Evolutionary conservation across 108 stramenopile species (phyloP), one percentile per base, ranked within the genome.

Genomic region (Fistulifera solaris): DNA sequence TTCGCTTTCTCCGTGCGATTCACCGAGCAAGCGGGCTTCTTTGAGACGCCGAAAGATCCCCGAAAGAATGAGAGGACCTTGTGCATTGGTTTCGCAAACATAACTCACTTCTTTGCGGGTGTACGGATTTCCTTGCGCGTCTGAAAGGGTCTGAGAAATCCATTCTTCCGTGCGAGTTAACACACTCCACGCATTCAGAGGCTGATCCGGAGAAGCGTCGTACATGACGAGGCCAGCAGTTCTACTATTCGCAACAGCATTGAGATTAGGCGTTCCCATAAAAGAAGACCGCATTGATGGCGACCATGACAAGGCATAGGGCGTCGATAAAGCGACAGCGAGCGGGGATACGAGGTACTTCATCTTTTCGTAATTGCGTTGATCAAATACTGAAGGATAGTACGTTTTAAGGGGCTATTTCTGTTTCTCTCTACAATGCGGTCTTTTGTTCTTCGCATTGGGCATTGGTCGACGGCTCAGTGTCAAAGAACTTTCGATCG

Each of bases 31-130:
- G 53, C 83, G 67, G 24, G 77, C 81, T 69, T 89, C 87, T 52
- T 73, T 78, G 15, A 89, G 64, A 6, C 81, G 65, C 17, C 81
- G 74, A 62, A 83, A 89, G 49, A 84, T 66, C 22, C 76, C 71
- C 19, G 83, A 81, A 23, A 81, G 68, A 27, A 83, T 66, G 52
- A 58, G 61, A 7, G 65, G 53, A n/a, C 68, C 41, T 10, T 83
- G 77, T 18, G 45, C 49, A 13, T 54, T 59, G 35, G 70, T 65
- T 61, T 89, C 87, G 58, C 87, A 89, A 40, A 76, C 79, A 45
- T 89, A 89, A 15, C 56, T 62, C 7, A 89, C 81, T 68, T 89
- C 87, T 62, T 89, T 89, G 15, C 83, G 70, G 10, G 66, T 67
- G 42, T 82, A 72, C 1, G 83, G 87, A 71, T 78, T 81, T 38